Evolutionary conservation across 116 monocot genomes (phyloP), one percentile per base, ranked within the genome.

Genomic region (Zostera marina): DNA sequence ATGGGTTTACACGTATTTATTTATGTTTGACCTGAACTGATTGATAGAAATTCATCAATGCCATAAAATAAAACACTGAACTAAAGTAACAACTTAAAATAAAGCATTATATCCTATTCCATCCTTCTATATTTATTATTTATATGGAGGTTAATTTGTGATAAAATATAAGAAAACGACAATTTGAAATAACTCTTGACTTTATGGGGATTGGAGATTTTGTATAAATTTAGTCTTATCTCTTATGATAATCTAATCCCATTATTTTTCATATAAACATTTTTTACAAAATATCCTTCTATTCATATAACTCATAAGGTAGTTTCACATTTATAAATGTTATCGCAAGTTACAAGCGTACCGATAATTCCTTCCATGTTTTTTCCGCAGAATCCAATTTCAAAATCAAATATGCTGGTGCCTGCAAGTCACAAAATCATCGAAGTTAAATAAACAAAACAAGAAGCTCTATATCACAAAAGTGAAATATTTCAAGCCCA

Each of bases 311-410:
- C 22, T 54, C 10, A 54, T 54, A 54, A 22, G 6, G 16, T 22
- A 61, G 22, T 23, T 61, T 48, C 19, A 48, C 48, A 48, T 6
- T 7, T 19, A 14, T 11, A 44, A 49, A 32, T 25, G 42, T 52
- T 69, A 52, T 65, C n/a, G n/a, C n/a, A n/a, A n/a, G n/a, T 42
- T 54, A 69, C 41, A 53, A 63, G 32, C 81, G 60, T 94, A 94
- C 93, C 72, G 96, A 88, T 56, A 96, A 70, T 39, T 96, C 96
- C 67, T 85, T 96, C 96, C 96, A 96, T 38, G 89, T 89, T 75
- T 44, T 96, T 68, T 96, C 96, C 20, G 85, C 89, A 66, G 88
- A 96, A 66, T 96, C 78, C 80, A 96, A 56, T 62, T 89, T 96
- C 42, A 73, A 24, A 41, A 96, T 82, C 58, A 96, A 58, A 78